A percentile compares a stretch with the other conserved stretches of the same genome.
Conservation (phyloP, 176 grass and related monocot species). For the Miscanthus lutarioriparius region DNA sequence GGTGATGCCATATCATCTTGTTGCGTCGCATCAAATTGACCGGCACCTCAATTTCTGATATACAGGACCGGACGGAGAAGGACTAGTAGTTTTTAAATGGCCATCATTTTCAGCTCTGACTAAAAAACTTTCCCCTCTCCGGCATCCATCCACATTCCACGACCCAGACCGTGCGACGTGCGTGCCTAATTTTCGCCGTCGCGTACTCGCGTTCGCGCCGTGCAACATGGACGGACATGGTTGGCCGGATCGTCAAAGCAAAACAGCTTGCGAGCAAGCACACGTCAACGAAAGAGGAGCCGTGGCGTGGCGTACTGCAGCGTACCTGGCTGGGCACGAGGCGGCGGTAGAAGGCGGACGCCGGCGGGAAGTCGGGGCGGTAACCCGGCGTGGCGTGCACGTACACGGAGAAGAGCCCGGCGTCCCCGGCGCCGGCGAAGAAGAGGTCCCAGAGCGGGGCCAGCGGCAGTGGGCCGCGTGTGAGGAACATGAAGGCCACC, state of each 20-base stretch:
- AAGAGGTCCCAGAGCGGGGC: constrained; percentile 80
- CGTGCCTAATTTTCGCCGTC: not conserved
- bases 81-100: not conserved
- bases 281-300: not conserved
- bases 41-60: not conserved
- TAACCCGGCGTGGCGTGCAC: constrained; percentile 73
- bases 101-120: not conserved
- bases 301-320: too few species aligned
- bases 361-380: constrained; percentile 41
- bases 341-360: constrained; percentile 71
- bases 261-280: not conserved
- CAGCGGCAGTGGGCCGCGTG: constrained; percentile 69
- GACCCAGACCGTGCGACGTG: not conserved
- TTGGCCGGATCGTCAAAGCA: not conserved
- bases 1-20: not conserved
- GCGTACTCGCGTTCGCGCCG: not conserved
- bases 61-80: too few species aligned
- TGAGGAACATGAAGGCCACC: constrained; percentile 98
- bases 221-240: not conserved
- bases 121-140: too few species aligned
- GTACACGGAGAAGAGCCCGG: constrained; percentile 56
- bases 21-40: not conserved
- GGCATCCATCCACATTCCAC: not conserved
- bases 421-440: constrained; percentile 47
- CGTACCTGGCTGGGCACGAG: constrained; percentile 81